Base-by-base conservation (phyloP, 768 basidiomycete genomes). In the Naganishia antarctica region DNA sequence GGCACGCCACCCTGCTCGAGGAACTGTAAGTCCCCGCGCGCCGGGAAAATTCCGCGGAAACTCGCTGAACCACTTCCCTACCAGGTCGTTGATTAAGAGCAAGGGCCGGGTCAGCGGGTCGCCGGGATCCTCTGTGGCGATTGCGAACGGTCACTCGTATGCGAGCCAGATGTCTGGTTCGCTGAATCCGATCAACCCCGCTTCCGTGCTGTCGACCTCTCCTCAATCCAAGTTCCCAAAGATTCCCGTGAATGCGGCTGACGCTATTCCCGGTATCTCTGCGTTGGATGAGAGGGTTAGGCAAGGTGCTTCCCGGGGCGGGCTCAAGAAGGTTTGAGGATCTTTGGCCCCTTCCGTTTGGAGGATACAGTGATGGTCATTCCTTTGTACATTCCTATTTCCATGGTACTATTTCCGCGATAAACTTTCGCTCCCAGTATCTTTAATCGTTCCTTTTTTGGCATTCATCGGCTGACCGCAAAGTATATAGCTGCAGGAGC, bases 1-100 rank as follows among this genome's bases (percentile, higher is more conserved):
- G 96, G n/a, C 87, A 92, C 65, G 84, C 87, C 69, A 97, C 94
- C 0, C 80, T 99, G 37, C 70, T 90, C 61, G 90, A 89, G 61
- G 96, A 98, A 76, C 80, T 96, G 49, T 73, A 63, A 69, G 73
- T 40, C 18, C 23, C 13, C 13, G 11, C n/a, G n/a, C n/a, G n/a
- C n/a, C n/a, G n/a, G n/a, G n/a, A n/a, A n/a, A n/a, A n/a, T n/a
- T n/a, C n/a, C n/a, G n/a, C n/a, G n/a, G n/a, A n/a, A n/a, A n/a
- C n/a, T n/a, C n/a, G n/a, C n/a, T n/a, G 29, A 18, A 50, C n/a
- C 4, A 16, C 45, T 23, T 60, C n/a, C n/a, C 26, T 16, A n/a
- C 60, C 53, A 62, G 58, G 46, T 18, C 60, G 7, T 31, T 66
- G 48, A 66, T 66, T 43, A 60, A 66, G 44, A 66, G 63, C 25